These are phyloP conservation scores for Globisporangium perplexum DNA, from an alignment of 352 stramenopile genomes.

Conservation along the genomic window DNA sequence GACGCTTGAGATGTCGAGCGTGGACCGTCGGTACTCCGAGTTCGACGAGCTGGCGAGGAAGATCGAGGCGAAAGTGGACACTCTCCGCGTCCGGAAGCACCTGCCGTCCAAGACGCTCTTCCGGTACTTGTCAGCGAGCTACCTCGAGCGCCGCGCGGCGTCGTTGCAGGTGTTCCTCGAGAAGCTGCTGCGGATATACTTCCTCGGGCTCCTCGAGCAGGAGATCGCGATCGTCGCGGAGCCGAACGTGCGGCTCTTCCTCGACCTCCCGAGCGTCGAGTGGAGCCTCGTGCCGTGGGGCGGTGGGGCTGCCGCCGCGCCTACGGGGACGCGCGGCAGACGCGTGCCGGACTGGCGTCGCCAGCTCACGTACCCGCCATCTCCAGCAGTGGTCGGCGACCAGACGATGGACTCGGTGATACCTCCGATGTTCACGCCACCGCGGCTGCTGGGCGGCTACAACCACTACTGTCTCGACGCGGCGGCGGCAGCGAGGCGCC, in stretches of 20 bases:
- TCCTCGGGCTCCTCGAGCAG: slow-evolving; percentile 61
- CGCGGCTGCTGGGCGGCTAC: slow-evolving; percentile 21
- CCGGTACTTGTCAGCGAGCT: slow-evolving; percentile 41
- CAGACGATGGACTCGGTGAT: slow-evolving; percentile 5
- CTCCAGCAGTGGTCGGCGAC: slow-evolving; percentile 11
- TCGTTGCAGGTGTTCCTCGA: slow-evolving; percentile 65
- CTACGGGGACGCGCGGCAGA: not conserved
- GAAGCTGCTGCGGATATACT: slow-evolving; percentile 43
- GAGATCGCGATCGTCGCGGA: slow-evolving; percentile 63
- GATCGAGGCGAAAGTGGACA: slow-evolving; percentile 51
- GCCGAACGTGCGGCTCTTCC: slow-evolving; percentile 53
- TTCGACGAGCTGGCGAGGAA: slow-evolving; percentile 50
- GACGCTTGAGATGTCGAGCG: slow-evolving; percentile 29
- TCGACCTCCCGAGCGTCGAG: slow-evolving; percentile 59
- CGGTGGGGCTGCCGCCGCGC: not conserved
- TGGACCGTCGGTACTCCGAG: slow-evolving; percentile 66
- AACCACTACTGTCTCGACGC: slow-evolving; percentile 18
- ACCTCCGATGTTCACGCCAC: slow-evolving; percentile 16
- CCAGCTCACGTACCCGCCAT: slow-evolving; percentile 20
- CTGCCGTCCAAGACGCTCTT: slow-evolving; percentile 79
- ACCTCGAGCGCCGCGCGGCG: slow-evolving; percentile 52
- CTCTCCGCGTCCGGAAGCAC: slow-evolving; percentile 34
- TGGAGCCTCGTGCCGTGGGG: slow-evolving; percentile 62
- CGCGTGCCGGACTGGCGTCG: slow-evolving; percentile 2
- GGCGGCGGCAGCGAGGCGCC: slow-evolving; percentile 19